A percentile compares a stretch with the other conserved stretches of the same genome.
phyloP scores from a whole-genome alignment of 2,329 filamentous ascomycete genomes.

The Claviceps arundinis region DNA sequence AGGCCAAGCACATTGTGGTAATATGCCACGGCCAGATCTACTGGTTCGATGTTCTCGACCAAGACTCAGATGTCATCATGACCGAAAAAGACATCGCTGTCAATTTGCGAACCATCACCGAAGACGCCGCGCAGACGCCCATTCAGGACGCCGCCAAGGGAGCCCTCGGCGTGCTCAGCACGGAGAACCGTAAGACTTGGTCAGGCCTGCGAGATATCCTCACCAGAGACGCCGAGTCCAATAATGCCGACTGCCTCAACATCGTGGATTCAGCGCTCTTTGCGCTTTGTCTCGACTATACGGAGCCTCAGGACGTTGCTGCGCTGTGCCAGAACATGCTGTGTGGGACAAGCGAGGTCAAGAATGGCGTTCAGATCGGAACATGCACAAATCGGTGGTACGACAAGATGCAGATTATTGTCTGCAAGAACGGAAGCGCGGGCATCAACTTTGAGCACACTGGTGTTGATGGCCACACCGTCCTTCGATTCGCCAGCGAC shows the following conservation, averaged over 20 bases:
- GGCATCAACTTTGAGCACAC: slow-evolving; percentile 99
- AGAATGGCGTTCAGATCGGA: slow-evolving; percentile 87
- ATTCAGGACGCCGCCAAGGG: slow-evolving; percentile 94
- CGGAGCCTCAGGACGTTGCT: slow-evolving; percentile 66
- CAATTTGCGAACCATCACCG: slow-evolving; percentile 83
- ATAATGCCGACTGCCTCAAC: slow-evolving; percentile 90
- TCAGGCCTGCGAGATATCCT: slow-evolving; percentile 80
- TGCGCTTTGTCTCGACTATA: slow-evolving; percentile 83
- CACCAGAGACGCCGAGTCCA: slow-evolving; percentile 72
- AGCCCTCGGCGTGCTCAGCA: slow-evolving; percentile 83
- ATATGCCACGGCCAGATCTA: slow-evolving; percentile 94
- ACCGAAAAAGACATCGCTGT: slow-evolving; percentile 84
- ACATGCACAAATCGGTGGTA: slow-evolving; percentile 99
- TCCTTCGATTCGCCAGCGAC: slow-evolving; percentile 89
- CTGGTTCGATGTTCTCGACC: slow-evolving; percentile 95
- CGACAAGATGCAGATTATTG: slow-evolving; percentile 97
- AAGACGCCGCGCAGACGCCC: slow-evolving; percentile 78
- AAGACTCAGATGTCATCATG: slow-evolving; percentile 94
- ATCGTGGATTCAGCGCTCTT: slow-evolving; percentile 94
- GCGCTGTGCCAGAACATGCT: slow-evolving; percentile 98
- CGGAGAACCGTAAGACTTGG: slow-evolving; percentile 94
- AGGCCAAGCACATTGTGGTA: slow-evolving; percentile 87
- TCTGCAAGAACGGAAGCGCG: slow-evolving; percentile 95
- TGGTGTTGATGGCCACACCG: slow-evolving; percentile 92
- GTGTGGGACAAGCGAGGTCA: slow-evolving; percentile 82